Evolutionary conservation across 306 rosid species (phyloP).

Genomic region (Lathyrus aphaca): DNA sequence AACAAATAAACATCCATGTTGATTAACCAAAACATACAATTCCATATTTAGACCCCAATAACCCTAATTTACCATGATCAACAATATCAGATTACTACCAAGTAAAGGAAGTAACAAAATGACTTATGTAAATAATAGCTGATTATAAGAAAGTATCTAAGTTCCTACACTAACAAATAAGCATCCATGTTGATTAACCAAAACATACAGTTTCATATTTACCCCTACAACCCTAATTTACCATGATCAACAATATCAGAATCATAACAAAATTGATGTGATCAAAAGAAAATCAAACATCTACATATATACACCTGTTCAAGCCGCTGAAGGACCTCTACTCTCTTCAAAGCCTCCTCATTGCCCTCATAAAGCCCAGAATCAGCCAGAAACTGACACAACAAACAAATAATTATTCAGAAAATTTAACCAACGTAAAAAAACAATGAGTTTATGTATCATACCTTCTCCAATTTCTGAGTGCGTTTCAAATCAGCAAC

Average conservation of each 20-base stretch:
- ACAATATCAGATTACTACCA: not conserved
- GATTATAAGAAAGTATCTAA: not conserved
- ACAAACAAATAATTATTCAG: conserved; percentile 10
- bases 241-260: not conserved
- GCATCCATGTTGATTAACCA: not conserved
- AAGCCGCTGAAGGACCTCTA: conserved; percentile 60
- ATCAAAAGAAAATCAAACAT: not conserved
- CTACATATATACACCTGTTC: conserved; percentile 42
- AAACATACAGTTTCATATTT: conserved; percentile 3
- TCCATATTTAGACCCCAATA: not conserved
- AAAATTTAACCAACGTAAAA: not conserved
- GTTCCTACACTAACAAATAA: not conserved
- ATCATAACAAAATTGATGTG: not conserved
- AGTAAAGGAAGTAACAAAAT: not conserved
- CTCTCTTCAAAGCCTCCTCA: conserved; percentile 68
- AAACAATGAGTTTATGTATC: conserved; percentile 6
- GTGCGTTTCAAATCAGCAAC: conserved; percentile 53
- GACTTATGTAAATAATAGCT: not conserved
- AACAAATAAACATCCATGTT: not conserved
- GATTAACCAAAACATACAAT: conserved; percentile 18
- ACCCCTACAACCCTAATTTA: not conserved
- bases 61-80: not conserved
- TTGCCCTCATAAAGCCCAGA: conserved; percentile 68
- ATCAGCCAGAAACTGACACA: conserved; percentile 52
- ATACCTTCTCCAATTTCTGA: conserved; percentile 67